phyloP scores from a whole-genome alignment of 495 filamentous ascomycete genomes.

The Cudoniella acicularis region DNA sequence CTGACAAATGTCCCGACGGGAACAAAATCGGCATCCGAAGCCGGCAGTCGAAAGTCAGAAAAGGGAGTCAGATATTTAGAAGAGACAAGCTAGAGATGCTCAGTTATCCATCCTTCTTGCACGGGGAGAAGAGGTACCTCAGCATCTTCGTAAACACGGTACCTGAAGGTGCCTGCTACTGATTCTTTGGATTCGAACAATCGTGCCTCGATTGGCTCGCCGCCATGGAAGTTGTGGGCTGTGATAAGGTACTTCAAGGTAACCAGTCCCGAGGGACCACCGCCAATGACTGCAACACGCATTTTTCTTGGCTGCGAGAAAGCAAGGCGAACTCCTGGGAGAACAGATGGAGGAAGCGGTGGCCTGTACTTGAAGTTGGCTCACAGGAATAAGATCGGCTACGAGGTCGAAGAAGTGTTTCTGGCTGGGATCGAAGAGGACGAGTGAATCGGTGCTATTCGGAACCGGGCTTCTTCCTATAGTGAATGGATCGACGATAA shows the following conservation, averaged over 20 bases:
- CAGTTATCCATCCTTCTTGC: neutral
- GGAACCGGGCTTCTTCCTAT: too few relatives aligned
- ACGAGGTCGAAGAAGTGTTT: too few relatives aligned
- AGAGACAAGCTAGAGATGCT: constrained; percentile 28
- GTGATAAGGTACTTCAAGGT: constrained; percentile 40
- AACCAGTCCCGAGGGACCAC: constrained; percentile 41
- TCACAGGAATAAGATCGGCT: too few relatives aligned
- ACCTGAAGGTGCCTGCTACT: constrained; percentile 19
- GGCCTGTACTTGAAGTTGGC: too few relatives aligned
- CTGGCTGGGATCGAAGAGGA: too few relatives aligned
- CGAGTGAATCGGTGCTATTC: too few relatives aligned
- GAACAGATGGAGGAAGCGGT: neutral
- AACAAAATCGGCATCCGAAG: constrained; percentile 35
- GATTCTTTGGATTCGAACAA: constrained; percentile 24
- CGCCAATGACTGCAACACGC: constrained; percentile 38
- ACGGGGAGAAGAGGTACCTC: constrained; percentile 10
- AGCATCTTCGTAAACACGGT: constrained; percentile 19
- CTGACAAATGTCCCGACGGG: constrained; percentile 28
- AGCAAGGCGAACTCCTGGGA: neutral
- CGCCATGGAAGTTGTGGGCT: constrained; percentile 24
- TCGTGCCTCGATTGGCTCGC: constrained; percentile 31
- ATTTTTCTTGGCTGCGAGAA: neutral
- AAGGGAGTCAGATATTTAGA: constrained; percentile 39
- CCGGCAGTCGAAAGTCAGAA: constrained; percentile 33
- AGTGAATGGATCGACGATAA: too few relatives aligned